Conservation (phyloP, 805 yeast genomes). For the Saccharomycopsis sp. region DNA sequence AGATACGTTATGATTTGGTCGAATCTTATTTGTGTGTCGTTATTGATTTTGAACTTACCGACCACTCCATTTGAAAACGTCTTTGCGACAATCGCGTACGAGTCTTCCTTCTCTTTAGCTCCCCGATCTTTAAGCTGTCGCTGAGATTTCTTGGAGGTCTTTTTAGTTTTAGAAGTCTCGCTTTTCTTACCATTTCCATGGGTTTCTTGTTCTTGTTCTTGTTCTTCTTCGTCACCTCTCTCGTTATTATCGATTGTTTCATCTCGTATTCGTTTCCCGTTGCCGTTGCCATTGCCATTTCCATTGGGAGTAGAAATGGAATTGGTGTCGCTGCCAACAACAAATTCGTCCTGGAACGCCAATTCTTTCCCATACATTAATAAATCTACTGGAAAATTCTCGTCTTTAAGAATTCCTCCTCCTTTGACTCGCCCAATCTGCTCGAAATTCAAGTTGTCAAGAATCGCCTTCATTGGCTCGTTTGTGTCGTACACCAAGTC, state of each 20-base stretch:
- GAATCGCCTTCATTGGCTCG: slow-evolving; percentile 69
- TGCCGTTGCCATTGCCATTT: too few relatives aligned
- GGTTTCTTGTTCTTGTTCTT: slow-evolving; percentile 23
- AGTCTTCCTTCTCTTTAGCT: neutral
- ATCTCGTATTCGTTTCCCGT: slow-evolving; percentile 11
- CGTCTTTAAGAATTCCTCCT: slow-evolving; percentile 85
- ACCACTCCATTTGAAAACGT: neutral
- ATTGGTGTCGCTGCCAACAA: neutral
- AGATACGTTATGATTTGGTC: slow-evolving; percentile 74
- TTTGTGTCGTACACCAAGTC: slow-evolving; percentile 87
- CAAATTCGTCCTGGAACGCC: slow-evolving; percentile 32
- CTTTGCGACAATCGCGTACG: neutral
- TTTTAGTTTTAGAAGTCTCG: slow-evolving; percentile 13
- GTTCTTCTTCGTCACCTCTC: neutral
- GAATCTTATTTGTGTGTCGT: slow-evolving; percentile 36
- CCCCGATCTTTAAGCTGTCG: neutral
- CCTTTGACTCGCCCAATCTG: slow-evolving; percentile 73
- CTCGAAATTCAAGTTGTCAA: slow-evolving; percentile 71
- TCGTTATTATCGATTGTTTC: neutral
- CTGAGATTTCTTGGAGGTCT: neutral
- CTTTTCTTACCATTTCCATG: slow-evolving; percentile 21
- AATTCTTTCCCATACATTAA: slow-evolving; percentile 78
- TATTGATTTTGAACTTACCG: neutral
- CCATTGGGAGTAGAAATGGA: neutral
- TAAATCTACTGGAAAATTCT: slow-evolving; percentile 81